phyloP scores from a whole-genome alignment of 2,329 filamentous ascomycete species.

The Ophiosphaerella herpotricha region DNA sequence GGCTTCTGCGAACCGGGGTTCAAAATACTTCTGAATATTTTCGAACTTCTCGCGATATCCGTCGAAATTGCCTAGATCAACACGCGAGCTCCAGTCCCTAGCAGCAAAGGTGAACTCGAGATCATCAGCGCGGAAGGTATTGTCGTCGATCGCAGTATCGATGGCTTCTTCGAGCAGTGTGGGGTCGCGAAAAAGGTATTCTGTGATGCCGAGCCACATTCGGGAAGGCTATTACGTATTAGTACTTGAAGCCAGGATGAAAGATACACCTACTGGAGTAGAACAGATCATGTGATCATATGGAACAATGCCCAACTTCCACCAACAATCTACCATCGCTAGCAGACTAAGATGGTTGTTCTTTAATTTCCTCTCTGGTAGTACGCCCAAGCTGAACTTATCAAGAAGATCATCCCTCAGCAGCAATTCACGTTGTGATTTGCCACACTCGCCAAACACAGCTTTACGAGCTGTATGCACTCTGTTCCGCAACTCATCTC shows the following conservation, averaged over 20 bases:
- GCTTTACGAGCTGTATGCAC: conserved; percentile 79
- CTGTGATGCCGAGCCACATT: conserved; percentile 94
- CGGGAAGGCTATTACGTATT: conserved; percentile 70
- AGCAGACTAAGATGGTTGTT: conserved; percentile 95
- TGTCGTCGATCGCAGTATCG: conserved; percentile 83
- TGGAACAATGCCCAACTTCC: conserved; percentile 86
- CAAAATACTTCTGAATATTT: conserved; percentile 88
- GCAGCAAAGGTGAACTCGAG: conserved; percentile 98
- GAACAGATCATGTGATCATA: conserved; percentile 99
- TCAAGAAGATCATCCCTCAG: conserved; percentile 82
- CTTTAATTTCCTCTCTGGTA: conserved; percentile 68
- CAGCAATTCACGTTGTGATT: conserved; percentile 70
- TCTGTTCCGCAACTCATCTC: conserved; percentile 71
- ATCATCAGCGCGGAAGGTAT: conserved; percentile 92
- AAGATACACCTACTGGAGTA: conserved; percentile 66
- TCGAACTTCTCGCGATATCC: conserved; percentile 91
- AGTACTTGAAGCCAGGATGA: neutral
- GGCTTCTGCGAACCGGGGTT: conserved; percentile 85
- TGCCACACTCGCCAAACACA: conserved; percentile 63
- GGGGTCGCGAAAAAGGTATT: conserved; percentile 88
- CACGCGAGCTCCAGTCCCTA: conserved; percentile 92
- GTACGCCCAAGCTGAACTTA: conserved; percentile 79
- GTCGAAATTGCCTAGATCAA: conserved; percentile 88
- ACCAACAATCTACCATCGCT: conserved; percentile 99
- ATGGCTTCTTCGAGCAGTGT: conserved; percentile 82